Percentiles rank a stretch among this genome's conserved stretches.
Evolutionary conservation across 78 protist genomes (phyloP).

Genomic region (Anaeramoeba ignava): DNA sequence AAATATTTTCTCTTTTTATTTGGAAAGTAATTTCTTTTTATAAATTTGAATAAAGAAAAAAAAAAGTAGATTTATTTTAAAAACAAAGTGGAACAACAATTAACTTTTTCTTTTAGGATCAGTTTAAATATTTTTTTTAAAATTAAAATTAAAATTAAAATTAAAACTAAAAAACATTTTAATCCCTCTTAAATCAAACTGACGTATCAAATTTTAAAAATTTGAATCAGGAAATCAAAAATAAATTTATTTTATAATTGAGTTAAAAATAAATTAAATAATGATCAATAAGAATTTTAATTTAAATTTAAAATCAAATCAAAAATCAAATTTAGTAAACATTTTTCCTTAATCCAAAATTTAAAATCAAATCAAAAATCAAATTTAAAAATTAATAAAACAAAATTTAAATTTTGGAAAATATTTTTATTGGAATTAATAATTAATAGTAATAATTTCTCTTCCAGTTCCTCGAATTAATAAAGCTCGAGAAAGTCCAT

Average conservation of each 20-base stretch:
- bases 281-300: background rate
- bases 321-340: background rate
- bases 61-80: no score
- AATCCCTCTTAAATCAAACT: no score
- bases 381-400: background rate
- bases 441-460: conserved; percentile 4
- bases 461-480: conserved; percentile 3
- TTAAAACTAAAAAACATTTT: no score
- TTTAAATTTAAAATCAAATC: background rate
- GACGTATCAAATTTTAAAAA: no score
- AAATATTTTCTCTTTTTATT: no score
- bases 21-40: no score
- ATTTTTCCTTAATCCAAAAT: background rate
- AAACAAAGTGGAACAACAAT: no score
- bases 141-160: no score
- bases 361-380: background rate
- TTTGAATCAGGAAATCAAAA: background rate
- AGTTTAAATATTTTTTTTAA: no score
- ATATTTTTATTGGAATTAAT: background rate
- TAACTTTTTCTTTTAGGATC: no score
- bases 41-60: no score
- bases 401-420: conserved; percentile 2
- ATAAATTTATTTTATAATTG: background rate
- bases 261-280: background rate
- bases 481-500: conserved; percentile 3